Evolutionary conservation across 495 filamentous ascomycete genomes (phyloP).

Genomic region (Trichoderma reesei): DNA sequence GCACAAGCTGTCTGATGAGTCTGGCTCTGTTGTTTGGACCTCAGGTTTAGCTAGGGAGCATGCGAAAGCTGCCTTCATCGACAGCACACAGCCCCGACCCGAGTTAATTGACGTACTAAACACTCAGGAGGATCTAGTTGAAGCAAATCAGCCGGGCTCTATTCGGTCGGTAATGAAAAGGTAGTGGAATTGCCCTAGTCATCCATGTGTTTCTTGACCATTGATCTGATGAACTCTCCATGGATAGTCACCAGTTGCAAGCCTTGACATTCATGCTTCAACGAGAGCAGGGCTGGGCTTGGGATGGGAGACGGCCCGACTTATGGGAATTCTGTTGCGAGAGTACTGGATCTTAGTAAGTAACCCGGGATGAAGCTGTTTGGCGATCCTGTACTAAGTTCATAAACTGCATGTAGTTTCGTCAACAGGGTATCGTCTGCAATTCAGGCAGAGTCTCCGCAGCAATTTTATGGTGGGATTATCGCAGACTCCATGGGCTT

Average conservation of each 20-base stretch:
- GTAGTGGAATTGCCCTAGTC: slow-evolving; percentile 15
- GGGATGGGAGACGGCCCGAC: slow-evolving; percentile 13
- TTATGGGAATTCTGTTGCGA: slow-evolving; percentile 16
- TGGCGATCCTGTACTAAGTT: too few relatives aligned
- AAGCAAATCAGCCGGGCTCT: slow-evolving; percentile 20
- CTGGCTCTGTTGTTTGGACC: slow-evolving; percentile 12
- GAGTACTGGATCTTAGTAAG: slow-evolving; percentile 13
- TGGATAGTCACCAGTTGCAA: slow-evolving; percentile 34
- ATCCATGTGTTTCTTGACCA: slow-evolving; percentile 18
- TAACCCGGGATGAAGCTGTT: too few relatives aligned
- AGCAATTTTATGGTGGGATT: slow-evolving; percentile 27
- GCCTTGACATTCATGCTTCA: slow-evolving; percentile 35
- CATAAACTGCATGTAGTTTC: too few relatives aligned
- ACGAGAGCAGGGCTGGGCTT: slow-evolving; percentile 29
- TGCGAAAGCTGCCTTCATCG: not conserved
- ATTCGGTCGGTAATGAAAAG: slow-evolving; percentile 23
- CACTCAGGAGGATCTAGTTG: slow-evolving; percentile 14
- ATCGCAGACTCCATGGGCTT: slow-evolving; percentile 35
- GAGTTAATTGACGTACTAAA: slow-evolving; percentile 14
- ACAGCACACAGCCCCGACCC: not conserved
- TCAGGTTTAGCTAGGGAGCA: not conserved
- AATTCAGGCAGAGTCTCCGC: slow-evolving; percentile 17
- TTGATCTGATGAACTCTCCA: slow-evolving; percentile 35
- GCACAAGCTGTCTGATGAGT: slow-evolving; percentile 27
- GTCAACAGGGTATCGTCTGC: slow-evolving; percentile 21